phyloP scores from a whole-genome alignment of 306 rosid species.

The Acmispon strigosus region DNA sequence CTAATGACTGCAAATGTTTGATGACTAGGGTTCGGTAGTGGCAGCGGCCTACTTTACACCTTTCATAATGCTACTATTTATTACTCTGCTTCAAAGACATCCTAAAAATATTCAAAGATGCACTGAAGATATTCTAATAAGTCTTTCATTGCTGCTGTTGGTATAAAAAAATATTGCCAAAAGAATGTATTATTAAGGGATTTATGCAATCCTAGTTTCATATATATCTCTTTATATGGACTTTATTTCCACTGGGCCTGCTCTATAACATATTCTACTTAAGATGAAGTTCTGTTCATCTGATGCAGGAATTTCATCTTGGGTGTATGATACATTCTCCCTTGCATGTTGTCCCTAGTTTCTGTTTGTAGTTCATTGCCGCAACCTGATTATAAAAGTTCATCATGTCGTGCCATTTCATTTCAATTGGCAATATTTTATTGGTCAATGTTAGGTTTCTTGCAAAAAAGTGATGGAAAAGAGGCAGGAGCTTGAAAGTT shows the following conservation, averaged over 20 bases:
- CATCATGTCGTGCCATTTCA: neutral
- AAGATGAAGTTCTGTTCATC: neutral
- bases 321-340: neutral
- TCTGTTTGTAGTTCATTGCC: slow-evolving; percentile 1
- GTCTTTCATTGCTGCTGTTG: no score
- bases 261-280: neutral
- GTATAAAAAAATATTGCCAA: no score
- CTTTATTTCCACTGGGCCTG: neutral
- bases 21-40: no score
- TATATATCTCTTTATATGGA: neutral
- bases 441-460: slow-evolving; percentile 22
- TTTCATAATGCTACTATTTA: no score
- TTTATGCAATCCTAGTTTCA: no score
- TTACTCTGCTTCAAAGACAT: no score
- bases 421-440: slow-evolving; percentile 11
- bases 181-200: no score
- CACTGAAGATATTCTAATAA: no score
- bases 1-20: no score
- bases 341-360: neutral
- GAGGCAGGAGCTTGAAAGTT: slow-evolving; percentile 51
- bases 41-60: no score
- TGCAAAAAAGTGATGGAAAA: slow-evolving; percentile 13
- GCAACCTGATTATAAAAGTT: slow-evolving; percentile 12
- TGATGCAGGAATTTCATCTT: neutral
- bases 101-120: no score